Percentiles rank a stretch among this genome's conserved stretches.
These are phyloP conservation scores for Pichia cactophila DNA, from an alignment of 1,139 yeast species.

Conservation along the genomic window DNA sequence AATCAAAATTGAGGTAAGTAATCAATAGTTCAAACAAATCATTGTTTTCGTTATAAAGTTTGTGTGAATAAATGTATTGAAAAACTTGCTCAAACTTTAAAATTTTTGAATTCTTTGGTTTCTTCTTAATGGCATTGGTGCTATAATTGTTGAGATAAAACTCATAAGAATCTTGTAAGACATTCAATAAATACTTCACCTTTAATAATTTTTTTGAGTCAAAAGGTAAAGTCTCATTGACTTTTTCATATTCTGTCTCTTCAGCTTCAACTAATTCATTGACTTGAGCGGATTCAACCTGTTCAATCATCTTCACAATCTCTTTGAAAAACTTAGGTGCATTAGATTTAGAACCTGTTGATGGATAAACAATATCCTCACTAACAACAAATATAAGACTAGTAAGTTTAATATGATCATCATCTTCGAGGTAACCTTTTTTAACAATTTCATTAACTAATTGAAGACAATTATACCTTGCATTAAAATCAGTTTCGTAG, in stretches of 20 bases:
- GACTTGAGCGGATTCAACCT: constrained; percentile 31
- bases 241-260: constrained; percentile 28
- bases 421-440: constrained; percentile 56
- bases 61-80: constrained; percentile 24
- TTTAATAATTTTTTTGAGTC: constrained; percentile 32
- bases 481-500: constrained; percentile 45
- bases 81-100: constrained; percentile 21
- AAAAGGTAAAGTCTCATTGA: constrained; percentile 25
- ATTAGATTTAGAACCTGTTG: constrained; percentile 17
- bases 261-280: constrained; percentile 33
- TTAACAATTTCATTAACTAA: constrained; percentile 50
- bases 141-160: constrained; percentile 22
- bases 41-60: constrained; percentile 22
- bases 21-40: constrained; percentile 33
- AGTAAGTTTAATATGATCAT: constrained; percentile 38
- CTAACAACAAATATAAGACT: constrained; percentile 41
- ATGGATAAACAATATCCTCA: constrained; percentile 23
- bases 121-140: constrained; percentile 10
- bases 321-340: constrained; percentile 27
- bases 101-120: constrained; percentile 9
- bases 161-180: constrained; percentile 31
- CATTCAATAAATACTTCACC: constrained; percentile 32
- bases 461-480: constrained; percentile 44
- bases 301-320: constrained; percentile 37
- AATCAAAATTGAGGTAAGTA: constrained; percentile 37